These are phyloP conservation scores for Royoungia palumana DNA, from an alignment of 768 basidiomycete genomes.

Conservation along the genomic window DNA sequence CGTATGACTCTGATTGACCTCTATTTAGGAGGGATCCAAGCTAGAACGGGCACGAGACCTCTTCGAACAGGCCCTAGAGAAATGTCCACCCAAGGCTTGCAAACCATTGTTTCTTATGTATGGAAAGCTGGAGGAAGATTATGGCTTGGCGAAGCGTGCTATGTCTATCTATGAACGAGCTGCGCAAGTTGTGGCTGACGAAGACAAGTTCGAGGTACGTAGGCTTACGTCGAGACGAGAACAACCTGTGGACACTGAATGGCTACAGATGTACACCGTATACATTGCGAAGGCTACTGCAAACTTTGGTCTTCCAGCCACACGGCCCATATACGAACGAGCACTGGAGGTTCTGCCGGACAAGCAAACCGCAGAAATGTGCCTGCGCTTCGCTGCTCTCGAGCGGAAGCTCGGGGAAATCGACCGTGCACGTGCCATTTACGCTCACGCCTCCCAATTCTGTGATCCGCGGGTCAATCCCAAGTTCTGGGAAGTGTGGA, in stretches of 20 bases:
- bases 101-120: constrained; percentile 97
- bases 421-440: constrained; percentile 93
- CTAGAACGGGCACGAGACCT: constrained; percentile 95
- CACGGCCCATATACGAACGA: constrained; percentile 92
- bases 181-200: constrained; percentile 76
- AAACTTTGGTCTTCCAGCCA: constrained; percentile 95
- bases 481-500: constrained; percentile 97
- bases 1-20: constrained; percentile 1
- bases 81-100: constrained; percentile 92
- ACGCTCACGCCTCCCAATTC: constrained; percentile 97
- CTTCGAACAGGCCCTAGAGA: constrained; percentile 96
- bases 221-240: background rate
- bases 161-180: constrained; percentile 97
- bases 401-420: constrained; percentile 99
- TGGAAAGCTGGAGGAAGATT: constrained; percentile 91
- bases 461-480: constrained; percentile 92
- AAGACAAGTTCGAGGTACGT: constrained; percentile 91
- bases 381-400: constrained; percentile 89
- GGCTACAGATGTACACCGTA: constrained; percentile 82
- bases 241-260: constrained; percentile 4
- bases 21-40: constrained; percentile 78
- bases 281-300: constrained; percentile 97
- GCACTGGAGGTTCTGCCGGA: constrained; percentile 93
- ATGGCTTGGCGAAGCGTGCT: constrained; percentile 90
- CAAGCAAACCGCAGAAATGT: constrained; percentile 95